phyloP scores from a whole-genome alignment of 1,139 yeast genomes.

The Kodamaea suecica region DNA sequence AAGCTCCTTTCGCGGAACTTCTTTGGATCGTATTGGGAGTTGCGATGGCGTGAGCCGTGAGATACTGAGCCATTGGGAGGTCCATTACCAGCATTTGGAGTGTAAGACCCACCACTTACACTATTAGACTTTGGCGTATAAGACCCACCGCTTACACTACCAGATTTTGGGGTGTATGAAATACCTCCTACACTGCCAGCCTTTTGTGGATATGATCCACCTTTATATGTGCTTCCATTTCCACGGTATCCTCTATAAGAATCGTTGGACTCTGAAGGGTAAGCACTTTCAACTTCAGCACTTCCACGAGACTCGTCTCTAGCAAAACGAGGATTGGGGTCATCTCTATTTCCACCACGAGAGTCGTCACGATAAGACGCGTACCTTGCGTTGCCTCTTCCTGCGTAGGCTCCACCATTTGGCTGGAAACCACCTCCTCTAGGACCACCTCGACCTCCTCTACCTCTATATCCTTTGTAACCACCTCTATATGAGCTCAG shows the following conservation, averaged over 20 bases:
- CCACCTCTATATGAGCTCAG: slow-evolving; percentile 3
- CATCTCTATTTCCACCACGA: slow-evolving; percentile 3
- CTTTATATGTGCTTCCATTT: slow-evolving; percentile 3
- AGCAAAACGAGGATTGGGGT: not conserved
- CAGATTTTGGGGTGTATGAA: not conserved
- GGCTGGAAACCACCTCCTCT: not conserved
- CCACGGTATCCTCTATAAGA: not conserved
- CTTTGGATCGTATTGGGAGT: slow-evolving; percentile 1
- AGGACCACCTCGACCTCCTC: slow-evolving; percentile 7
- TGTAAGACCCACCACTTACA: not conserved
- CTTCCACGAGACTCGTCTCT: slow-evolving; percentile 2
- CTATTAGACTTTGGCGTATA: slow-evolving; percentile 2
- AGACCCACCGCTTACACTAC: no score
- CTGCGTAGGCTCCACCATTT: slow-evolving; percentile 12
- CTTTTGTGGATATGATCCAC: slow-evolving; percentile 4
- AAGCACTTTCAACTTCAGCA: not conserved
- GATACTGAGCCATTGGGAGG: not conserved
- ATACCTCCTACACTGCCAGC: not conserved
- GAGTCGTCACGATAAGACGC: slow-evolving; percentile 1
- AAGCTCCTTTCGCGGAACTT: not conserved
- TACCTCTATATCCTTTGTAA: slow-evolving; percentile 11
- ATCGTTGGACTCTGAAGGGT: not conserved
- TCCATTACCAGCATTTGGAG: not conserved
- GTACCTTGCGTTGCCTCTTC: slow-evolving; percentile 8
- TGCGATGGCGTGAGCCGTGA: no score